These are phyloP conservation scores for Trichosanthes truncata DNA, from an alignment of 306 rosid genomes.

Conservation along the genomic window DNA sequence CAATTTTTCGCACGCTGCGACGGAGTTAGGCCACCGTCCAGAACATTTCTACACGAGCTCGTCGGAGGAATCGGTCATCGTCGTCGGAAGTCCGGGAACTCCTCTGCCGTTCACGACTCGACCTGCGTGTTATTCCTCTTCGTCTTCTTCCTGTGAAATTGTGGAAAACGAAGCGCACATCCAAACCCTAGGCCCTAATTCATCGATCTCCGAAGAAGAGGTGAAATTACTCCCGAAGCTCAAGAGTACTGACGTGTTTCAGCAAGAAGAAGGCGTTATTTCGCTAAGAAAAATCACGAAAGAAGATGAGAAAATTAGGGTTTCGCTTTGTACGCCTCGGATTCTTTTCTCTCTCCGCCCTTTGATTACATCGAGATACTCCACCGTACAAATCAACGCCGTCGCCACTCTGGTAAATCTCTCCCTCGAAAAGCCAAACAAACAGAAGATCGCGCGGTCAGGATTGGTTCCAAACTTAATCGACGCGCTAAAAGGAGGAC, in stretches of 20 bases:
- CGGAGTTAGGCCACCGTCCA: conserved; percentile 59
- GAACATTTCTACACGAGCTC: conserved; percentile 37
- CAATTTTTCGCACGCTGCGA: conserved; percentile 67
- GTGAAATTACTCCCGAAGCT: conserved; percentile 28
- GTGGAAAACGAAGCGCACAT: conserved; percentile 28
- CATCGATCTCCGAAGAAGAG: conserved; percentile 44
- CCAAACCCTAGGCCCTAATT: conserved; percentile 17
- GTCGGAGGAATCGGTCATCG: conserved; percentile 36
- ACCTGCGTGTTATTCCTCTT: conserved; percentile 53
- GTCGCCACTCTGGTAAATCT: conserved; percentile 75
- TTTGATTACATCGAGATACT: conserved; percentile 41
- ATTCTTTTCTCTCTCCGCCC: conserved; percentile 34
- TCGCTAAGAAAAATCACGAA: conserved; percentile 52
- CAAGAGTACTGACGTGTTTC: conserved; percentile 42
- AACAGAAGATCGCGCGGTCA: conserved; percentile 64
- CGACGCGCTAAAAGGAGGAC: conserved; percentile 63
- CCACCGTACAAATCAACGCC: conserved; percentile 66
- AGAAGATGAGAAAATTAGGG: conserved; percentile 42
- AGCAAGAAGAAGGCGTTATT: conserved; percentile 60
- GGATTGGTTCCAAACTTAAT: conserved; percentile 63
- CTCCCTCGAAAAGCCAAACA: conserved; percentile 72
- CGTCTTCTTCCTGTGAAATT: conserved; percentile 54
- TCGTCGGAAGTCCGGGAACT: conserved; percentile 39
- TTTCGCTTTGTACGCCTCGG: conserved; percentile 46
- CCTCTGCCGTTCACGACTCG: conserved; percentile 64